Evolutionary conservation across 1,139 yeast species (phyloP).

Genomic region (Wickerhamomyces sp.): DNA sequence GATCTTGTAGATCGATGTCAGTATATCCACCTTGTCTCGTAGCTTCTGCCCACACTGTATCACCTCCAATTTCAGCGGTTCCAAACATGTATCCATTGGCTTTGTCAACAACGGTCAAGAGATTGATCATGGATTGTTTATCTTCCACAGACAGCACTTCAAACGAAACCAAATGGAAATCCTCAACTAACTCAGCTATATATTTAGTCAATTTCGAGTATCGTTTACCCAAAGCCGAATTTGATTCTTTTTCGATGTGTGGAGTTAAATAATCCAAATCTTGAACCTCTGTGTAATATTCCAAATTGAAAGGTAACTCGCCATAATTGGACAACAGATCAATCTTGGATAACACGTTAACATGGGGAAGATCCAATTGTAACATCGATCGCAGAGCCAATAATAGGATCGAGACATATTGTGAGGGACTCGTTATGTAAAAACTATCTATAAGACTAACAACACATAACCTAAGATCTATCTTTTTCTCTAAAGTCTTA

Average conservation of each 20-base stretch:
- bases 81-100: conserved; percentile 95
- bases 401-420: conserved; percentile 79
- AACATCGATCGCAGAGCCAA: conserved; percentile 89
- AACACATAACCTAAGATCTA: conserved; percentile 75
- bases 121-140: conserved; percentile 82
- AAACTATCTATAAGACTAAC: conserved; percentile 85
- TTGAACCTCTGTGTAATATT: conserved; percentile 89
- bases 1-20: conserved; percentile 75
- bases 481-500: conserved; percentile 58
- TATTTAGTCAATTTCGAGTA: conserved; percentile 71
- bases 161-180: conserved; percentile 81
- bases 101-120: conserved; percentile 75
- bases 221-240: conserved; percentile 50
- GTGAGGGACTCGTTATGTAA: conserved; percentile 82
- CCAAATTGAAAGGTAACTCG: conserved; percentile 64
- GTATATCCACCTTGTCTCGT: conserved; percentile 63
- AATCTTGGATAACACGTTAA: conserved; percentile 87
- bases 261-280: conserved; percentile 71
- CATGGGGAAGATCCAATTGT: conserved; percentile 87
- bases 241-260: conserved; percentile 63
- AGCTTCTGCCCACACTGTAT: conserved; percentile 94
- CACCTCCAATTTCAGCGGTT: conserved; percentile 89
- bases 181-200: conserved; percentile 80
- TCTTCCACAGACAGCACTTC: conserved; percentile 91
- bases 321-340: conserved; percentile 75